Percentiles rank a stretch among this genome's conserved stretches.
These are phyloP conservation scores for Blakeslea trispora DNA, from an alignment of 371 early-diverging fungal genomes.

Conservation along the genomic window DNA sequence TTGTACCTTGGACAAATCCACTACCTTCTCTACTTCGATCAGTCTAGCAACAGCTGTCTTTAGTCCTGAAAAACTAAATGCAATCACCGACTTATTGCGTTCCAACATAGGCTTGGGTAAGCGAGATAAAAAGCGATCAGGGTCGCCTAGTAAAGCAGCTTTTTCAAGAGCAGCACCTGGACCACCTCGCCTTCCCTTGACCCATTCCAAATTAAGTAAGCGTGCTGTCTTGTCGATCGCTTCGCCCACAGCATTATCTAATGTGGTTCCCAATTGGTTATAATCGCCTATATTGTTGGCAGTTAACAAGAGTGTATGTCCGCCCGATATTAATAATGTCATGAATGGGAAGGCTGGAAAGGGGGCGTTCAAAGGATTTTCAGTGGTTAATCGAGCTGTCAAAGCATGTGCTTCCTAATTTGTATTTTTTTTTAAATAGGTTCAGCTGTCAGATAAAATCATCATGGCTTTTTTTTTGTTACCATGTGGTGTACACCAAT, in stretches of 20 bases:
- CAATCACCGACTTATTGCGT: slow-evolving; percentile 53
- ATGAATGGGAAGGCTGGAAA: slow-evolving; percentile 72
- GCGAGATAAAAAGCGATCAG: slow-evolving; percentile 41
- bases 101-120: slow-evolving; percentile 73
- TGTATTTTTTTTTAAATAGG: no score
- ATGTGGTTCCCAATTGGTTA: slow-evolving; percentile 66
- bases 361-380: slow-evolving; percentile 20
- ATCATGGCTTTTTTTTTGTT: slow-evolving; percentile 19
- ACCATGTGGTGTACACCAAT: slow-evolving; percentile 89
- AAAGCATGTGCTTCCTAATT: slow-evolving; percentile 73
- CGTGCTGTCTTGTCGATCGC: slow-evolving; percentile 84
- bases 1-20: slow-evolving; percentile 26
- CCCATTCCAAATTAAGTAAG: slow-evolving; percentile 66
- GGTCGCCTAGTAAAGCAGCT: slow-evolving; percentile 60
- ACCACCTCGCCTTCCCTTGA: slow-evolving; percentile 67
- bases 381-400: slow-evolving; percentile 61
- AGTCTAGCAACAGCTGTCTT: slow-evolving; percentile 64
- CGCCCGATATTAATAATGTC: slow-evolving; percentile 79
- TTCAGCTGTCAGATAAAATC: background rate
- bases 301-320: slow-evolving; percentile 75
- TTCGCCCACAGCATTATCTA: slow-evolving; percentile 83
- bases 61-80: slow-evolving; percentile 82
- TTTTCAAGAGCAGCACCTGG: slow-evolving; percentile 78
- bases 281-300: slow-evolving; percentile 69
- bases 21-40: slow-evolving; percentile 38